Conservation (phyloP, 805 yeast species). For the Peterozyma toletana region DNA sequence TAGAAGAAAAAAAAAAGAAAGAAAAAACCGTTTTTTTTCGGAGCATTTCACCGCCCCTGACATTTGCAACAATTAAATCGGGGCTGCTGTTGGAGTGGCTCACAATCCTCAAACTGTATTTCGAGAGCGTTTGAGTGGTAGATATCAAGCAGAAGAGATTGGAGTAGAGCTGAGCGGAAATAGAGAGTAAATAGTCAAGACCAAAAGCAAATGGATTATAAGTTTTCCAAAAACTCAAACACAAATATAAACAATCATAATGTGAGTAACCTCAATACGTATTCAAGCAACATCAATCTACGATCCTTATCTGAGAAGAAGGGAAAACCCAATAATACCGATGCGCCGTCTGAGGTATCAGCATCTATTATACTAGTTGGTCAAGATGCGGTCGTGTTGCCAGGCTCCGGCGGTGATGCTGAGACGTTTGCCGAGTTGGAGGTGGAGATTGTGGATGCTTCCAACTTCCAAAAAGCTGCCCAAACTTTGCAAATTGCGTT, state of each 20-base stretch:
- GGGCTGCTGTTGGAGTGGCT: not conserved
- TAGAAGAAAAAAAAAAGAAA: not conserved
- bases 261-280: slow-evolving; percentile 2
- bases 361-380: not conserved
- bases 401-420: not conserved
- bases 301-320: slow-evolving; percentile 9
- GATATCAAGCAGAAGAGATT: too few species aligned
- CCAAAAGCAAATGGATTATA: slow-evolving; percentile 4
- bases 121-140: too few species aligned
- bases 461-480: slow-evolving; percentile 50
- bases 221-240: slow-evolving; percentile 7
- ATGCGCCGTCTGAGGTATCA: slow-evolving; percentile 16
- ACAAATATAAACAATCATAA: slow-evolving; percentile 7
- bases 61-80: not conserved
- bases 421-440: not conserved
- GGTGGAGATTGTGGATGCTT: slow-evolving; percentile 18
- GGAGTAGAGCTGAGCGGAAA: too few species aligned
- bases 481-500: slow-evolving; percentile 45
- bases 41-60: not conserved
- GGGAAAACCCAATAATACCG: slow-evolving; percentile 20
- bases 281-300: slow-evolving; percentile 6
- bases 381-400: not conserved
- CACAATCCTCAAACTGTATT: too few species aligned
- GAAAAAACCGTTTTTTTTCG: not conserved
- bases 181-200: not conserved